Evolutionary conservation across 805 yeast genomes (phyloP), one percentile per base, ranked within the genome.

Genomic region (Lipomyces starkeyi): DNA sequence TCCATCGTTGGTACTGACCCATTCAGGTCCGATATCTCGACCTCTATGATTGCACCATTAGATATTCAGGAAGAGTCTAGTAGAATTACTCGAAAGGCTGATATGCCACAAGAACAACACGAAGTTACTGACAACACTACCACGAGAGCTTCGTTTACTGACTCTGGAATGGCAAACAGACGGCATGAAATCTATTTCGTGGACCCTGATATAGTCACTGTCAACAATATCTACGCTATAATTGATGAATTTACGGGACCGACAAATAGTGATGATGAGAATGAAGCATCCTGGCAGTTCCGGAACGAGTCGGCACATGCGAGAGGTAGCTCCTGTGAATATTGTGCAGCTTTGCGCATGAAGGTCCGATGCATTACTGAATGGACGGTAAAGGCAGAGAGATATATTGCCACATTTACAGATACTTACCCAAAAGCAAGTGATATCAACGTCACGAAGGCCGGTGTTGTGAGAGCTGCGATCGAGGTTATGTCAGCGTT

Each of bases 301-400:
- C 22, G 49, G 49, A 43, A 43, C 25, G 22, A 17, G 49, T 43
- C 49, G 14, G 49, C 49, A n/a, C 49, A 43, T 43, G 22, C 49
- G 22, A n/a, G 49, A 43, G 49, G 49, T 43, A 43, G 49, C 6
- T 17, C 14, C 20, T 43, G 49, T n/a, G 49, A 43, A 8, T 43
- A 43, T 43, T 43, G 49, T n/a, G 49, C 49, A 13, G 49, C 49
- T 43, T 6, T 43, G 49, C 49, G 49, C 22, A 43, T 43, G 49
- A 43, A 43, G 49, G 49, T 43, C 22, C 49, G 49, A 43, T 43
- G 22, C 49, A 43, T 43, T 8, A 43, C 49, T 17, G 49, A 43
- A 43, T 43, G 49, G 49, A 43, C 49, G 22, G 49, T 43, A n/a
- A 43, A 43, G 20, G 49, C 49, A 2, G 49, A 43, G 22, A 43